Evolutionary conservation across 2,329 filamentous ascomycete species (phyloP).

Genomic region (Colletotrichum horii): DNA sequence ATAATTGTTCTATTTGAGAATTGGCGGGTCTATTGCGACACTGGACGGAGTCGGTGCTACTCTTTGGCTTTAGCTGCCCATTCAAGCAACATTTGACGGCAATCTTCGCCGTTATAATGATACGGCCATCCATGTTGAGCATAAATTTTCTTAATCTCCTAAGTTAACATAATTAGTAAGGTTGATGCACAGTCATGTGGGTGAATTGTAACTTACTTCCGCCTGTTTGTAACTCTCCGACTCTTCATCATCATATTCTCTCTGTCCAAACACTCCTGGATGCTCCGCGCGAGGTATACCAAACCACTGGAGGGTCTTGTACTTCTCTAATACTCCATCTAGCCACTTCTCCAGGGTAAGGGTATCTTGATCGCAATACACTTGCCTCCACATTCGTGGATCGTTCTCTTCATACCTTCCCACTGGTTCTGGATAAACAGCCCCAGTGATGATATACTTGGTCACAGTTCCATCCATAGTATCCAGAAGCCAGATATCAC

Average conservation of each 20-base stretch:
- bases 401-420: not conserved
- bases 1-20: not conserved
- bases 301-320: not conserved
- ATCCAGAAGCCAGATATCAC: not conserved
- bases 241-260: not conserved
- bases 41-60: not conserved
- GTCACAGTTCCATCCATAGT: slow-evolving; percentile 6
- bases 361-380: not conserved
- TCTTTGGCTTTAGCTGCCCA: not conserved
- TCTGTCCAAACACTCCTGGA: not conserved
- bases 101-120: not conserved
- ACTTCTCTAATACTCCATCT: not conserved
- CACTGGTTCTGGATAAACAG: not conserved
- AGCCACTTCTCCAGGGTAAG: not conserved
- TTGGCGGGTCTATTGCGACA: not conserved
- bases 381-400: not conserved
- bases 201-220: not conserved
- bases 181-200: not conserved
- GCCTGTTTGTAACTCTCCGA: not conserved
- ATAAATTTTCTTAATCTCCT: not conserved
- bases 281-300: not conserved
- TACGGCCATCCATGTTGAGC: not conserved
- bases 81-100: not conserved
- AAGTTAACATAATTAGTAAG: not conserved
- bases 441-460: slow-evolving; percentile 1